These are phyloP conservation scores for Malus hybrid DNA, from an alignment of 331 rosid genomes.

Conservation along the genomic window DNA sequence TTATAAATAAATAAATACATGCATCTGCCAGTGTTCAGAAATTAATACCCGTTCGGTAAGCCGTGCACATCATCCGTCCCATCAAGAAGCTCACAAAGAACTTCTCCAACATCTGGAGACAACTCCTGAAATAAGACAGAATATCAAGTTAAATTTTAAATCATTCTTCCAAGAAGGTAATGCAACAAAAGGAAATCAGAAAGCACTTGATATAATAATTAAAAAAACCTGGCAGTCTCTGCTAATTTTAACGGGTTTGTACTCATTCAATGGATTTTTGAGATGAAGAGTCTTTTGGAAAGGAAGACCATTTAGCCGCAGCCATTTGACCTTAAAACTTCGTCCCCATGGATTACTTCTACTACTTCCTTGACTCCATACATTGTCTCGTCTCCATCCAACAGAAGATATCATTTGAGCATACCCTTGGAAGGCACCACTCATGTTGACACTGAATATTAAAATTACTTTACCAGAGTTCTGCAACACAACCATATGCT, in stretches of 20 bases:
- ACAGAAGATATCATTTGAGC: constrained; percentile 64
- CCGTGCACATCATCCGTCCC: constrained; percentile 24
- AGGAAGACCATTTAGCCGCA: constrained; percentile 50
- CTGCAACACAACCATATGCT: constrained; percentile 49
- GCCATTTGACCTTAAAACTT: constrained; percentile 68
- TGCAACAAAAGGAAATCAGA: background rate
- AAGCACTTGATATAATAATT: background rate
- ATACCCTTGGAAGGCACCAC: constrained; percentile 78
- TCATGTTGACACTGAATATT: constrained; percentile 74
- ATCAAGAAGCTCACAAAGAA: constrained; percentile 70
- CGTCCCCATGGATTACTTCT: constrained; percentile 65
- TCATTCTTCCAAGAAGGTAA: constrained; percentile 4
- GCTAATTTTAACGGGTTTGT: constrained; percentile 76
- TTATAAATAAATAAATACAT: background rate
- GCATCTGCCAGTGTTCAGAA: background rate
- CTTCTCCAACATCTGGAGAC: constrained; percentile 58
- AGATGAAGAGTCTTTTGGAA: constrained; percentile 69
- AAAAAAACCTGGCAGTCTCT: constrained; percentile 65
- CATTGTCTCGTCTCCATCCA: constrained; percentile 60
- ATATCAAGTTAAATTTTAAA: constrained; percentile 11
- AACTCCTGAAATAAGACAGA: constrained; percentile 44
- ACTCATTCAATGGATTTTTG: constrained; percentile 66
- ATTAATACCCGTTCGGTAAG: constrained; percentile 33
- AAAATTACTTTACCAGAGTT: constrained; percentile 51
- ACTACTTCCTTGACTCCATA: constrained; percentile 57